Conservation (phyloP, 2,329 filamentous ascomycete genomes). For the Trichoderma asperellum region DNA sequence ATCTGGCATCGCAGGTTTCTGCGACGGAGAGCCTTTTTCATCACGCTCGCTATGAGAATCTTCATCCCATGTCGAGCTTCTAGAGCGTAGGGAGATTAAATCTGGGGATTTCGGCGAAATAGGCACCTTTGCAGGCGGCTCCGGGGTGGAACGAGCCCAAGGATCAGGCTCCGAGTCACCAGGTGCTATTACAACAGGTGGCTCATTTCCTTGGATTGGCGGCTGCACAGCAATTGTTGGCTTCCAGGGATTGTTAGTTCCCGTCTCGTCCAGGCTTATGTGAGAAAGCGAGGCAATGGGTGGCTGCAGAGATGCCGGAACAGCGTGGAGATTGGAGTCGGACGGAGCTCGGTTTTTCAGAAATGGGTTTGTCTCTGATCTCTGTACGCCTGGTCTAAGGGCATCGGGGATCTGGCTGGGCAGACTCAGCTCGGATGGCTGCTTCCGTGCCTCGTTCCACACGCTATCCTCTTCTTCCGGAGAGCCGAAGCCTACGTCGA, state of each 20-base stretch:
- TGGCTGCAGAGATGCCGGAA: slow-evolving; percentile 29
- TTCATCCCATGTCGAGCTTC: slow-evolving; percentile 48
- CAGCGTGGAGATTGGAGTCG: neutral
- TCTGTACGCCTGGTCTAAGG: slow-evolving; percentile 42
- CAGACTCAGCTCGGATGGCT: slow-evolving; percentile 24
- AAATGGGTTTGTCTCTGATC: slow-evolving; percentile 58
- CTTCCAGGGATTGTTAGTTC: slow-evolving; percentile 44
- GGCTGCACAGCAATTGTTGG: slow-evolving; percentile 34
- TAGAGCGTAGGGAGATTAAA: slow-evolving; percentile 44
- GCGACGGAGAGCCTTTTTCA: slow-evolving; percentile 34
- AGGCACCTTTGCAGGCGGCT: slow-evolving; percentile 34
- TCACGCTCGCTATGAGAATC: slow-evolving; percentile 37
- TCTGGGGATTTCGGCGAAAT: slow-evolving; percentile 39
- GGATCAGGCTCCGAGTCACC: slow-evolving; percentile 39
- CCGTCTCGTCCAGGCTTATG: slow-evolving; percentile 48
- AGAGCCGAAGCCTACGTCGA: slow-evolving; percentile 25
- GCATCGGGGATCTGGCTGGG: slow-evolving; percentile 38
- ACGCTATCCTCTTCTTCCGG: slow-evolving; percentile 39
- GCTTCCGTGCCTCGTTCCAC: slow-evolving; percentile 39
- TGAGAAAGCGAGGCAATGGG: slow-evolving; percentile 48
- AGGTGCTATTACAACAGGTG: slow-evolving; percentile 31
- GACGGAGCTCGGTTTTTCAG: slow-evolving; percentile 50
- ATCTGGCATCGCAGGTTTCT: slow-evolving; percentile 37
- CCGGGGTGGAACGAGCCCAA: slow-evolving; percentile 35
- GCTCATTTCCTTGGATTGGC: neutral